Base-by-base conservation (phyloP, 2,329 filamentous ascomycete genomes). In the Aspergillus quadricinctus region DNA sequence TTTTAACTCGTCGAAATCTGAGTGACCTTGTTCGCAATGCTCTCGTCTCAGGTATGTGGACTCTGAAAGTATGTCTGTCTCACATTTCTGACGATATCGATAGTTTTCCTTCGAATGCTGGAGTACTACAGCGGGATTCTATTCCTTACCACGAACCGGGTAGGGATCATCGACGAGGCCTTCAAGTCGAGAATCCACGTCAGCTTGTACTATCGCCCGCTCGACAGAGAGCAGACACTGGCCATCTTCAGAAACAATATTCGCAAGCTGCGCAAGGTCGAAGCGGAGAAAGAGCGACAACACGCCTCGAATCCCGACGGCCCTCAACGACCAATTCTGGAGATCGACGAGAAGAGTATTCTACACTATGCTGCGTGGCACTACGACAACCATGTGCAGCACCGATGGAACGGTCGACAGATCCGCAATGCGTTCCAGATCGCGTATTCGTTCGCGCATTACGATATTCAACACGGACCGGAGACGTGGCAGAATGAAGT, bases 1-100 rank as follows among this genome's bases (percentile, higher is more conserved):
- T 62, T 29, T 48, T 66, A 25, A 49, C 57, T 4, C 49, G 59
- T 46, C 49, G 64, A 8, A 41, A 49, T 9, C 31, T 41, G 29
- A 40, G 25, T 21, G 58, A 64, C 48, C 37, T 65, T 29, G 48
- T 59, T 19, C 37, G 62, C n/a, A 66, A 66, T 54, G 61, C 57
- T n/a, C 37, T 66, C 3, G 63, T 65, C 3, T 64, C 63, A 19
- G 61, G 64, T 66, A 37, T 43, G 56, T 37, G 4, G 7, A 37
- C 28, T 29, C 9, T 29, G 28, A 29, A 11, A 29, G 28, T 11
- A 29, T 29, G 9, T 29, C 28, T 11, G 28, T 29, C 28, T 29
- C 28, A 10, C 9, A 11, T 29, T 29, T 1, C 28, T 29, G 28
- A 21, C 23, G 9, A 23, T 1, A 2, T 21, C 3, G 9, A 31